Evolutionary conservation across 176 grass and related monocot genomes (phyloP).

Genomic region (Juncus effusus): DNA sequence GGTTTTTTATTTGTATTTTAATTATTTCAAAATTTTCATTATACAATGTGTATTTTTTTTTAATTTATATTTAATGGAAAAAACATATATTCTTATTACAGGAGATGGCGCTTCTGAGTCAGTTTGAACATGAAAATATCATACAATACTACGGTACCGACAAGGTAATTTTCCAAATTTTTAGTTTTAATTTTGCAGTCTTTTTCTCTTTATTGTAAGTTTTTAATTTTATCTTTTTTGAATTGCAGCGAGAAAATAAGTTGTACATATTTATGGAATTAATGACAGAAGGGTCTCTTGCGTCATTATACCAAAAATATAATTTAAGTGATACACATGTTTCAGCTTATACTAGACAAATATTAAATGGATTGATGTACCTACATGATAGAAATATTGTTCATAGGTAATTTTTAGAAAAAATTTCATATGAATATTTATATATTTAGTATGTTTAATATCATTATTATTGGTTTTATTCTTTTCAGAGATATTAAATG

Average conservation of each 20-base stretch:
- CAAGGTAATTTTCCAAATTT: constrained; percentile 54
- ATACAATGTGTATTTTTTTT: no score
- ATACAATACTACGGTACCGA: constrained; percentile 99
- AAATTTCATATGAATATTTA: background rate
- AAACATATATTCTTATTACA: constrained; percentile 28
- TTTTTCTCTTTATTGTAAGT: background rate
- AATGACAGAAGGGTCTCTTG: constrained; percentile 97
- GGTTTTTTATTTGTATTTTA: no score
- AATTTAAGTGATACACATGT: constrained; percentile 73
- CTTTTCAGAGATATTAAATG: constrained; percentile 92
- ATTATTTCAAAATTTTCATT: no score
- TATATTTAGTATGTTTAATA: background rate
- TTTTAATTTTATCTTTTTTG: constrained; percentile 12
- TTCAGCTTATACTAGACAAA: constrained; percentile 86
- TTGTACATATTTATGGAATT: constrained; percentile 92
- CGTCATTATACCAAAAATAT: constrained; percentile 83
- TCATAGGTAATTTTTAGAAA: constrained; percentile 54
- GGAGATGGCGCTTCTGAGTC: constrained; percentile 94
- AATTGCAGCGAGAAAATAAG: constrained; percentile 81
- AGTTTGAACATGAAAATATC: constrained; percentile 98
- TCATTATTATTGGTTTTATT: background rate
- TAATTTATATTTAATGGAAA: no score
- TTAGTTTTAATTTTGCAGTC: background rate
- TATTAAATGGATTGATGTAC: constrained; percentile 88
- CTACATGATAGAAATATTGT: constrained; percentile 91